Evolutionary conservation across 2,329 filamentous ascomycete genomes (phyloP).

Genomic region (Hypoxylon sp.): DNA sequence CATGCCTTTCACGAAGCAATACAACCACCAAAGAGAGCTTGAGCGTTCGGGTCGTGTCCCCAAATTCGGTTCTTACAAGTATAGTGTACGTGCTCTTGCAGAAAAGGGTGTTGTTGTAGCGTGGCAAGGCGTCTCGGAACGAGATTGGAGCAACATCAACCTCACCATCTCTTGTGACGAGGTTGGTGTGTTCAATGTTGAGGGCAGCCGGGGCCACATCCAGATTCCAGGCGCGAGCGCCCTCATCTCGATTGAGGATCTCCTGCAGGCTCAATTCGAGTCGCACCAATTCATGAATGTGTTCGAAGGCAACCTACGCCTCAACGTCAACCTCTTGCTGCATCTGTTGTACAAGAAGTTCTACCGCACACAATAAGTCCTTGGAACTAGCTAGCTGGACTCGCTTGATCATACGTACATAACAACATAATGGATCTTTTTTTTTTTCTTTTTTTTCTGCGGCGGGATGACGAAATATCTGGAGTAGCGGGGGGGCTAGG

Average conservation of each 20-base stretch:
- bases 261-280: slow-evolving; percentile 96
- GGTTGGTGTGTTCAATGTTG: slow-evolving; percentile 91
- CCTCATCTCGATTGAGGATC: slow-evolving; percentile 87
- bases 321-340: slow-evolving; percentile 96
- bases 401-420: too few relatives aligned
- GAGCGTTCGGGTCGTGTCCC: slow-evolving; percentile 91
- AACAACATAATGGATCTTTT: too few relatives aligned
- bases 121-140: slow-evolving; percentile 85
- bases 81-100: slow-evolving; percentile 85
- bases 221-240: slow-evolving; percentile 95
- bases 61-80: slow-evolving; percentile 98
- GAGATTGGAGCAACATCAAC: slow-evolving; percentile 91
- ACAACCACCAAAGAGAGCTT: slow-evolving; percentile 96
- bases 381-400: too few relatives aligned
- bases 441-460: too few relatives aligned
- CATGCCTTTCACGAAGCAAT: slow-evolving; percentile 96
- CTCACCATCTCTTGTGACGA: slow-evolving; percentile 94
- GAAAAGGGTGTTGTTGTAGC: slow-evolving; percentile 94
- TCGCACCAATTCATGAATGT: slow-evolving; percentile 95
- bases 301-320: slow-evolving; percentile 83
- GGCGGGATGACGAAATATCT: too few relatives aligned
- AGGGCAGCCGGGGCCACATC: slow-evolving; percentile 89
- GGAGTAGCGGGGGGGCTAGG: slow-evolving; percentile 25
- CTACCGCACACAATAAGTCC: slow-evolving; percentile 73
- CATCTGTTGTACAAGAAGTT: slow-evolving; percentile 99